Evolutionary conservation across 805 yeast species (phyloP), one percentile per base, ranked within the genome.

Genomic region (Yamadazyma scolyti): DNA sequence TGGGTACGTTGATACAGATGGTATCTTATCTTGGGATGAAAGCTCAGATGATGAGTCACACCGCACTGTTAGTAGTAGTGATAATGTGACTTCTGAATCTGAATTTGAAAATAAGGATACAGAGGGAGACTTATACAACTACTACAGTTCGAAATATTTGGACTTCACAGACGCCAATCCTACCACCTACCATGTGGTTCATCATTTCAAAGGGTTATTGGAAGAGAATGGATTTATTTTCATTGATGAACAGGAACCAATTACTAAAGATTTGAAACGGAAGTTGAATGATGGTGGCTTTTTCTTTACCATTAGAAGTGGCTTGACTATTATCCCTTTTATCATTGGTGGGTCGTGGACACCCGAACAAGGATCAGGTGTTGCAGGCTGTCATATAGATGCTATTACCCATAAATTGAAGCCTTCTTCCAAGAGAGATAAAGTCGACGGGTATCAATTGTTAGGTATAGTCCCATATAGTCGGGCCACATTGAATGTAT

Each of bases 401-500:
- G 72, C 90, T 0, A 61, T 84, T 39, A 71, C 86, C 9, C 75
- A 73, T 4, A 68, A 73, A 37, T 65, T 86, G 50, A 86, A 86
- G 61, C 95, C 96, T 1, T 62, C 68, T 30, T 80, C 90, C 10
- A 64, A 64, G 38, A 81, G 79, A 49, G 49, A 53, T 6, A 59
- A 68, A 7, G 75, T 79, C 10, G 88, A 82, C 35, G 94, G 94
- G 18, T 86, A 73, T 54, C 85, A 82, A 42, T 58, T 81, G 28
- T 62, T 86, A 18, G 96, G 94, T 5, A 86, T 83, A 23, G 90
- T 95, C 0, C 87, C 90, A 2, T 86, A 86, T 53, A 77, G 86
- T 13, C 93, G 93, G 20, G 79, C 84, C 2, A 55, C 82, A 42
- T 62, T 67, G 18, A 67, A 68, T 14, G 56, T 75, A 24, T 82